Conservation (phyloP, 2,329 filamentous ascomycete genomes). For the Aspergillus phoenicis region DNA sequence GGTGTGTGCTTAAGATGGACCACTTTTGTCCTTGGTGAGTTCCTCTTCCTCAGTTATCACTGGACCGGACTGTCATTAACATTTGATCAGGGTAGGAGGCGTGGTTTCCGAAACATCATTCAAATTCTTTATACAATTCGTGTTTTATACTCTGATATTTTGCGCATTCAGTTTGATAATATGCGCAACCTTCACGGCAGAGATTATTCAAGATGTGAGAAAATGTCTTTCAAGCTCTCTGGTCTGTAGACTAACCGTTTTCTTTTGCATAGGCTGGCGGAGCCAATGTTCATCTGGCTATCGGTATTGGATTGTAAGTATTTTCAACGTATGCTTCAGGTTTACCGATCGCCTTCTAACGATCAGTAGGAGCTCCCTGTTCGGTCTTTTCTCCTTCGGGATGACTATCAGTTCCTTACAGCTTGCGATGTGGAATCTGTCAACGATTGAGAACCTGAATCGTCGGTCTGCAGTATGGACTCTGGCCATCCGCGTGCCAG, state of each 20-base stretch:
- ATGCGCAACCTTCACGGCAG: conserved; percentile 64
- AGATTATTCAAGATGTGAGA: conserved; percentile 53
- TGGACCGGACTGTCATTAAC: conserved; percentile 17
- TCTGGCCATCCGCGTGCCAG: conserved; percentile 72
- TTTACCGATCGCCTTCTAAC: conserved; percentile 17
- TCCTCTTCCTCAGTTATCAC: not conserved
- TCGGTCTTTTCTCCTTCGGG: conserved; percentile 75
- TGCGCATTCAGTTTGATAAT: conserved; percentile 66
- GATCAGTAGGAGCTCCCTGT: conserved; percentile 60
- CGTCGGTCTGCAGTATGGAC: conserved; percentile 65
- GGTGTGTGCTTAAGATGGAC: conserved; percentile 89
- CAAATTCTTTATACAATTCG: conserved; percentile 92
- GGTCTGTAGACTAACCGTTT: conserved; percentile 14
- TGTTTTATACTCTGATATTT: conserved; percentile 70
- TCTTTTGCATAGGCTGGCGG: conserved; percentile 32
- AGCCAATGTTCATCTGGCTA: conserved; percentile 65
- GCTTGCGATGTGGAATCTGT: conserved; percentile 72
- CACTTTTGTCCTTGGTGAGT: conserved; percentile 83
- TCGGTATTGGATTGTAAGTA: conserved; percentile 63
- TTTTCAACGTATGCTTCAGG: not conserved
- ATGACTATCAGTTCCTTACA: conserved; percentile 76
- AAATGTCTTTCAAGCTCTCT: not conserved
- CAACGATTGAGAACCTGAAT: conserved; percentile 78
- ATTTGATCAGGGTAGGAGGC: conserved; percentile 73
- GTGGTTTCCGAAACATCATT: conserved; percentile 83